phyloP scores from a whole-genome alignment of 176 grass and related monocot species.

The Eragrostis curvula region DNA sequence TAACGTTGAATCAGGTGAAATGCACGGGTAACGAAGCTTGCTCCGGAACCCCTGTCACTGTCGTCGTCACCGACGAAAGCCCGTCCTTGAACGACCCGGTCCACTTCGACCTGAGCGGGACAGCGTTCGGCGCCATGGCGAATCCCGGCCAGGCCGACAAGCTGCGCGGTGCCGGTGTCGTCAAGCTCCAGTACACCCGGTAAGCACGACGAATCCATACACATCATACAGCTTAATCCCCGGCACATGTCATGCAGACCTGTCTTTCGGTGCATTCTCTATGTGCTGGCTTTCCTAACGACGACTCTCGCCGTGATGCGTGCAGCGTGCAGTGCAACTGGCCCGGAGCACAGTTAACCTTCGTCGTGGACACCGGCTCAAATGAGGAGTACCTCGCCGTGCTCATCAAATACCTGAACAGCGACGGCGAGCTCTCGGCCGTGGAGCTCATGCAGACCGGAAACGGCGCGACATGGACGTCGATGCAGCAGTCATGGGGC shows the following conservation, averaged over 20 bases:
- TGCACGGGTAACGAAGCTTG: conserved; percentile 56
- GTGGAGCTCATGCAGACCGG: conserved; percentile 60
- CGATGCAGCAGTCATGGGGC: conserved; percentile 67
- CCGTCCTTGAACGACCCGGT: conserved; percentile 49
- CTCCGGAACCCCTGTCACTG: conserved; percentile 59
- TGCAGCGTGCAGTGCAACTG: conserved; percentile 62
- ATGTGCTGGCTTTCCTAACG: neutral
- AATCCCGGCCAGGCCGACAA: conserved; percentile 48
- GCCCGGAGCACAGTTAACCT: conserved; percentile 44
- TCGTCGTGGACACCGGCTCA: conserved; percentile 59
- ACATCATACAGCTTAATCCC: neutral
- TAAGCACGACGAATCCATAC: neutral
- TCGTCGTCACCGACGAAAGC: conserved; percentile 70
- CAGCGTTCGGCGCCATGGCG: conserved; percentile 73
- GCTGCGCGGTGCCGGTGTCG: conserved; percentile 54
- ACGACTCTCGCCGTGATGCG: neutral
- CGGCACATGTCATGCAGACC: too few species aligned
- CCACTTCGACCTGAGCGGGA: conserved; percentile 77
- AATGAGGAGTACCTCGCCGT: conserved; percentile 60
- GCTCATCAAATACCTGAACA: conserved; percentile 53
- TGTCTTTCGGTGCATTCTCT: neutral
- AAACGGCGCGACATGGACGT: conserved; percentile 7
- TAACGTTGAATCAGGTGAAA: conserved; percentile 13
- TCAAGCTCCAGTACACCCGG: conserved; percentile 63
- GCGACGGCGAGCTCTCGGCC: conserved; percentile 56